A percentile compares a stretch with the other conserved stretches of the same genome.
phyloP scores from a whole-genome alignment of 306 rosid species.

The Vigna trinervia region DNA sequence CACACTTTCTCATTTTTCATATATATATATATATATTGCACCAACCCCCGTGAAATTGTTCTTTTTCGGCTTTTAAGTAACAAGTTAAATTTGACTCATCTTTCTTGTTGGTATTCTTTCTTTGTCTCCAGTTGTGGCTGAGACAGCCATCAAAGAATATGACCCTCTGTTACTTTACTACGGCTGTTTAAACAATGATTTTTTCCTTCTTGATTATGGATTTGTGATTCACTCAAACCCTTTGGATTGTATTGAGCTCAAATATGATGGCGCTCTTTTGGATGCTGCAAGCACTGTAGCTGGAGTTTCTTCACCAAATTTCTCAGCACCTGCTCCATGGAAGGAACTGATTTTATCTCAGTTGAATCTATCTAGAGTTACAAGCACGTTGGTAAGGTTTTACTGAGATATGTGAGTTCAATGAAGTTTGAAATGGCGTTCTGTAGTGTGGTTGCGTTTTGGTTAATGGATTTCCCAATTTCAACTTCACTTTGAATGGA shows the following conservation, averaged over 20 bases:
- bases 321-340: slow-evolving; percentile 83
- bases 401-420: too few relatives aligned
- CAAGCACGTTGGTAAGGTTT: too few relatives aligned
- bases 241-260: slow-evolving; percentile 82
- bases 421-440: too few relatives aligned
- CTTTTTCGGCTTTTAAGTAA: slow-evolving; percentile 6
- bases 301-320: slow-evolving; percentile 76
- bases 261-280: slow-evolving; percentile 81
- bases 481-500: too few relatives aligned
- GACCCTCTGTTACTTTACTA: slow-evolving; percentile 75
- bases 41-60: background rate
- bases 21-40: background rate
- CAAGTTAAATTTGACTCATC: slow-evolving; percentile 18
- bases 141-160: slow-evolving; percentile 64
- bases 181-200: slow-evolving; percentile 82
- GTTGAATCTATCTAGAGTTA: slow-evolving; percentile 72
- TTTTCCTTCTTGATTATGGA: slow-evolving; percentile 89
- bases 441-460: too few relatives aligned
- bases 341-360: slow-evolving; percentile 69
- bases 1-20: slow-evolving; percentile 34
- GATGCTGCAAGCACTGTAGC: slow-evolving; percentile 96
- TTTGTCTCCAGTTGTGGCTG: slow-evolving; percentile 81
- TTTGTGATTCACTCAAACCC: slow-evolving; percentile 84
- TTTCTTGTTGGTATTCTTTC: slow-evolving; percentile 38
- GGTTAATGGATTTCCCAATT: too few relatives aligned